A percentile compares a stretch with the other conserved stretches of the same genome.
phyloP scores from a whole-genome alignment of 1,139 yeast genomes.

The Kazachstania sp. region DNA sequence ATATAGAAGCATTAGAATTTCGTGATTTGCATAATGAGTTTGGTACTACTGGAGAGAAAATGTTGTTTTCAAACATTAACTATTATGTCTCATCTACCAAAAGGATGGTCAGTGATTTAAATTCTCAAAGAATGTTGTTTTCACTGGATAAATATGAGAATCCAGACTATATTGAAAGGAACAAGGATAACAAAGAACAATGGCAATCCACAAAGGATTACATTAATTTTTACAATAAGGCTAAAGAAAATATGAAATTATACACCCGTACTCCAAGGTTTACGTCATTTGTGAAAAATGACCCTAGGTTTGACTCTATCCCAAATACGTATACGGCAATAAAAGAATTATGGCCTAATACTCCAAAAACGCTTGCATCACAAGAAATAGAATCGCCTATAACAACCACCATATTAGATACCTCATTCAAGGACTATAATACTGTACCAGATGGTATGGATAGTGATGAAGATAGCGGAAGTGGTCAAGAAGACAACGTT shows the following conservation, averaged over 20 bases:
- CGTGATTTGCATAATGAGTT: constrained; percentile 46
- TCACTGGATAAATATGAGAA: constrained; percentile 31
- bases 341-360: constrained; percentile 25
- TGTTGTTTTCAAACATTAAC: constrained; percentile 5
- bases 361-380: constrained; percentile 7
- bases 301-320: constrained; percentile 9
- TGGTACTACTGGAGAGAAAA: constrained; percentile 29
- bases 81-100: constrained; percentile 48
- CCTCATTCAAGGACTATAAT: constrained; percentile 4
- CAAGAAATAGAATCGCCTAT: neutral
- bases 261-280: constrained; percentile 8
- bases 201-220: constrained; percentile 40
- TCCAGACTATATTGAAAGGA: constrained; percentile 12
- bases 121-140: constrained; percentile 41
- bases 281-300: constrained; percentile 11
- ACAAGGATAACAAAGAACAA: constrained; percentile 7
- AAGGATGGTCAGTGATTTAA: constrained; percentile 55
- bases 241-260: constrained; percentile 15
- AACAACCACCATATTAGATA: constrained; percentile 5
- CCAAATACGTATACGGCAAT: constrained; percentile 21
- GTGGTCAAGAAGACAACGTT: neutral
- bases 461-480: neutral
- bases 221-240: constrained; percentile 30
- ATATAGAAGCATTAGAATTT: constrained; percentile 41
- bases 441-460: neutral